These are phyloP conservation scores for Basidioascus undulatus DNA, from an alignment of 768 basidiomycete species.

Conservation along the genomic window DNA sequence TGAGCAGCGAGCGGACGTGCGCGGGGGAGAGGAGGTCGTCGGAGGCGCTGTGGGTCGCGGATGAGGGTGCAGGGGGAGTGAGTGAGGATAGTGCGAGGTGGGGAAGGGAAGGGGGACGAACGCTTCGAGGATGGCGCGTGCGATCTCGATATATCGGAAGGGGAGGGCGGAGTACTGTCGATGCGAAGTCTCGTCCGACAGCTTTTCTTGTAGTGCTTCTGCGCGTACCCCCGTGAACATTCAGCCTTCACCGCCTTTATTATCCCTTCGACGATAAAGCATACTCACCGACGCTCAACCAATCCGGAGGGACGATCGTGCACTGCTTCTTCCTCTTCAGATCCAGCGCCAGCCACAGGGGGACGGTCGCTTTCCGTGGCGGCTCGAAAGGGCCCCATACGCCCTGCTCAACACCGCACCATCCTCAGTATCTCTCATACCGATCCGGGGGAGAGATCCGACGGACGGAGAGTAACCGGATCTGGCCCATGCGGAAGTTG, in stretches of 20 bases:
- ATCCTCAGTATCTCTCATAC: too few species aligned
- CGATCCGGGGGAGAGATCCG: too few species aligned
- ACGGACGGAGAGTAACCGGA: too few species aligned
- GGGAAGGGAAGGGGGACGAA: conserved; percentile 21
- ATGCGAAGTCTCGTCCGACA: conserved; percentile 48
- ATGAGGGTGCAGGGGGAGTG: not conserved
- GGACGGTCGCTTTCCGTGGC: conserved; percentile 60
- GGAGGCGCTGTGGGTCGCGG: conserved; percentile 34
- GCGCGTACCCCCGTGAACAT: not conserved
- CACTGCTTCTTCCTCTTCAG: conserved; percentile 88
- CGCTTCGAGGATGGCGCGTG: conserved; percentile 84
- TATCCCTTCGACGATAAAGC: not conserved
- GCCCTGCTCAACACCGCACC: too few species aligned
- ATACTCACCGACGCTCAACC: conserved; percentile 59
- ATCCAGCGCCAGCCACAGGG: conserved; percentile 86
- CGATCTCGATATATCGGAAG: conserved; percentile 68
- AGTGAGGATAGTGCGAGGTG: not conserved
- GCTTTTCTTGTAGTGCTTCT: conserved; percentile 33
- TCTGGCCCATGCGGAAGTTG: too few species aligned
- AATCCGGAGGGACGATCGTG: conserved; percentile 66
- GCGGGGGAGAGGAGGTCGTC: conserved; percentile 75
- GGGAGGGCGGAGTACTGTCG: conserved; percentile 56
- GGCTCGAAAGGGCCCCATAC: conserved; percentile 81
- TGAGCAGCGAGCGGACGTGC: conserved; percentile 56
- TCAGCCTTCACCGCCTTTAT: not conserved